Conservation (phyloP, 2,329 filamentous ascomycete genomes). For the Fusarium sacchari region DNA sequence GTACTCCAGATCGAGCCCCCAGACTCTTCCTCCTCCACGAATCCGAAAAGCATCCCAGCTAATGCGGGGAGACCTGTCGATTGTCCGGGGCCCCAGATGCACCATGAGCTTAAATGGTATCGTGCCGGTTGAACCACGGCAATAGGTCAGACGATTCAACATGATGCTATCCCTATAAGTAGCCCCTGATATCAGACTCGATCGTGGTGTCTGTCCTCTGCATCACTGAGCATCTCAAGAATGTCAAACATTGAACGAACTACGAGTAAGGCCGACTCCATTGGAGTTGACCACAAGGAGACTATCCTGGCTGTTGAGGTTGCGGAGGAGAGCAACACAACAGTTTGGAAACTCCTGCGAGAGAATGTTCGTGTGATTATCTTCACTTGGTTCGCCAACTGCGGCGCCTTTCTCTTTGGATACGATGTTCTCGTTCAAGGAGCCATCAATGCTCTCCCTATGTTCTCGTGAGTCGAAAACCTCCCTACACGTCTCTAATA, state of each 20-base stretch:
- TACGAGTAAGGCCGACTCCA: neutral
- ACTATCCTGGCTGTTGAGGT: neutral
- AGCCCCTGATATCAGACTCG: neutral
- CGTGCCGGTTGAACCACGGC: neutral
- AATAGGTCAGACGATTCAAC: too few species aligned
- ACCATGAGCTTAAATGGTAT: neutral
- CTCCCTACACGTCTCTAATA: neutral
- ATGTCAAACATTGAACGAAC: neutral
- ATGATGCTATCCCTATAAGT: neutral
- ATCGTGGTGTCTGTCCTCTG: neutral
- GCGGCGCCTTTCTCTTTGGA: neutral
- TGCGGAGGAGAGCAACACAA: neutral
- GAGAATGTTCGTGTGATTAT: neutral
- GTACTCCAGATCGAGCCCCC: neutral
- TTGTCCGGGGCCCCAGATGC: neutral
- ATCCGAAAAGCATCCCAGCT: neutral
- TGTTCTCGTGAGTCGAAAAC: neutral
- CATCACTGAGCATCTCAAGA: neutral
- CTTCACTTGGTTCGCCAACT: neutral
- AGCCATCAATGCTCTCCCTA: neutral
- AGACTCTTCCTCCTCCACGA: neutral
- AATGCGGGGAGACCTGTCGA: neutral
- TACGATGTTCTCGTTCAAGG: neutral
- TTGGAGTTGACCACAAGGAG: neutral
- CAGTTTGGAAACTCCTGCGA: neutral